These are phyloP conservation scores for Rhynchospora breviuscula DNA, from an alignment of 176 grass and related monocot genomes.

Conservation along the genomic window DNA sequence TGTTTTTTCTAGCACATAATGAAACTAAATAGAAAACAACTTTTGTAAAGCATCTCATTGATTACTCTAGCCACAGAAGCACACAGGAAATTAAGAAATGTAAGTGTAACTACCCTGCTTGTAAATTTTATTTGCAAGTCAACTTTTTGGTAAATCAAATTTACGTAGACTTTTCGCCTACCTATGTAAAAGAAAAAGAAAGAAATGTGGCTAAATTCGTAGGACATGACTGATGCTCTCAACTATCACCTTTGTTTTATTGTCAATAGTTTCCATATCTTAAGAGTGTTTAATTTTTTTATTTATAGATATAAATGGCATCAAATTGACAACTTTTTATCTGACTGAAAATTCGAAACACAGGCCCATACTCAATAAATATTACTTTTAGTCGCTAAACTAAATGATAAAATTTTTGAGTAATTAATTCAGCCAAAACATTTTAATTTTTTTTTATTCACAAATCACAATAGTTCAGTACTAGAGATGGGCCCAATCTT, in stretches of 20 bases:
- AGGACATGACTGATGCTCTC: background rate
- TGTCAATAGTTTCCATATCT: no score
- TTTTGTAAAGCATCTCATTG: background rate
- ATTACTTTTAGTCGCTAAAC: background rate
- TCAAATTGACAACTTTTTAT: no score
- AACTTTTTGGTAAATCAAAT: background rate
- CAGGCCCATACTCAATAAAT: no score
- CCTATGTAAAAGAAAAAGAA: background rate
- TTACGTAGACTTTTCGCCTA: background rate
- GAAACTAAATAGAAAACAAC: background rate
- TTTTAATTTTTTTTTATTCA: background rate
- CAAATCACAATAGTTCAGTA: background rate
- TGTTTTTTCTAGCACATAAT: constrained; percentile 4
- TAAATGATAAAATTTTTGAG: background rate
- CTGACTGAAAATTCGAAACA: no score
- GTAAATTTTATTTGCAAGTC: background rate
- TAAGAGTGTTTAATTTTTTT: no score
- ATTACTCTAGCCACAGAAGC: background rate
- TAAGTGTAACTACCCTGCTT: background rate
- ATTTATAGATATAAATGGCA: no score
- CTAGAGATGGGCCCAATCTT: background rate
- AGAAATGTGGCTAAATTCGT: background rate
- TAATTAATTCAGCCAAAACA: background rate
- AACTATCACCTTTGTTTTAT: no score
- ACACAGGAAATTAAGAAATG: background rate